Base-by-base conservation (phyloP, 2,329 filamentous ascomycete species). In the Alternaria arborescens region DNA sequence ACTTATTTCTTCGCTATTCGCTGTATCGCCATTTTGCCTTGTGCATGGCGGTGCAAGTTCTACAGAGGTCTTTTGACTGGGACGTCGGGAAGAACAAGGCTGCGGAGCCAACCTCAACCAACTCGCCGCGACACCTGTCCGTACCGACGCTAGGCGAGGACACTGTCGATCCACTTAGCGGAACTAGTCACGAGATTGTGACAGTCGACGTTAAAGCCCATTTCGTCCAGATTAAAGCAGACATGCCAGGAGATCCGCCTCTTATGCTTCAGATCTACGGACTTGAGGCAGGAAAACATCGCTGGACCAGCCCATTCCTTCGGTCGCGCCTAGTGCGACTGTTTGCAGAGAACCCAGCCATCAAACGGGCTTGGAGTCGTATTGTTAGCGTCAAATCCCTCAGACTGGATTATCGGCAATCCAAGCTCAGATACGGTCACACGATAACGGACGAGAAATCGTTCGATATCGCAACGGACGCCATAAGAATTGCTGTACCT, bases 21-120 rank as follows among this genome's bases (percentile, higher is more conserved):
- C 85, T 99, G 0, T 97, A 96, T 77, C 90, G 94, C 4, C 94
- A 97, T 75, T 99, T 97, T 74, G 91, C 94, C 0, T 85, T 96
- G 26, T 91, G 93, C 1, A 88, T 98, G 61, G 95, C 94, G 8
- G 82, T 86, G 24, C 89, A 89, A 74, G 92, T 96, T 3, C 78
- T 99, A 24, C 77, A 73, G 47, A 78, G 78, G 44, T 83, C 82
- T 0, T 82, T 84, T 55, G 71, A 76, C 47, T 65, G 67, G 64
- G 62, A 59, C 11, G 50, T 60, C 14, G 55, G 60, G 55, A 62
- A 46, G 44, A 44, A 48, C 24, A 42, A 71, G 12, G 48, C 58
- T 7, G 43, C 59, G 14, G 62, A 68, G 36, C 58, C 67, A 28
- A 52, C 42, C n/a, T 52, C 64, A 3, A 62, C 63, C 2, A 60